Conservation (phyloP, 306 rosid species). For the Begonia fuchsioides region DNA sequence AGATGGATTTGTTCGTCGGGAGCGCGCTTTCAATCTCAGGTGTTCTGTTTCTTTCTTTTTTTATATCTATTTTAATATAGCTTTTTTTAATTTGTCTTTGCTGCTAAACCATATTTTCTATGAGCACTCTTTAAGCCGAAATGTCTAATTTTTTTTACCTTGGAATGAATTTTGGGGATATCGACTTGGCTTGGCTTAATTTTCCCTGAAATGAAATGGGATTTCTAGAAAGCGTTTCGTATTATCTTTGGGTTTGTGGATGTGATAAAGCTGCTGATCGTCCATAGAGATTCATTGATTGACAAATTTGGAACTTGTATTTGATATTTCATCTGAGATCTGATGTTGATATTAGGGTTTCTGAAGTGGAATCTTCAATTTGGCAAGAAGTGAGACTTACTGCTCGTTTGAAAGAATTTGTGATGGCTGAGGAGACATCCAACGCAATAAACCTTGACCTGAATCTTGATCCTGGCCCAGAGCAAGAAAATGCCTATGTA, state of each 20-base stretch:
- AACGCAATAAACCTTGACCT: slow-evolving; percentile 95
- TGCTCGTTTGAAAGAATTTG: slow-evolving; percentile 6
- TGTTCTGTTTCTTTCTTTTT: slow-evolving; percentile 12
- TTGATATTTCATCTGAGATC: no score
- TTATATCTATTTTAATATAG: background rate
- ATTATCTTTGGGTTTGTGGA: background rate
- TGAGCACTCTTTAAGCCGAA: no score
- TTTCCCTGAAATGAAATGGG: background rate
- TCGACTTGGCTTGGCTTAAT: background rate
- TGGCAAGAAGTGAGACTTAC: slow-evolving; percentile 11
- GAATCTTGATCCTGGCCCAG: slow-evolving; percentile 88
- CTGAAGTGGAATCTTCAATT: slow-evolving; percentile 22
- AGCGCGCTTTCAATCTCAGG: slow-evolving; percentile 22
- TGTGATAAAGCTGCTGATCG: background rate
- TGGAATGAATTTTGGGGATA: background rate
- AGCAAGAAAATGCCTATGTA: slow-evolving; percentile 24
- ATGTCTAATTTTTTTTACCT: background rate
- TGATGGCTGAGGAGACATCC: slow-evolving; percentile 72
- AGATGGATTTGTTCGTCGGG: background rate
- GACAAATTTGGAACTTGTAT: no score
- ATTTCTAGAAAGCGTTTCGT: background rate
- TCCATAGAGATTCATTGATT: background rate
- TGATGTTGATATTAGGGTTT: slow-evolving; percentile 3
- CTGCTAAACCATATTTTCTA: slow-evolving; percentile 1
- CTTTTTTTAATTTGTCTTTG: background rate